Percentiles rank a stretch among this genome's conserved stretches.
These are phyloP conservation scores for Oxyria digyna DNA, from an alignment of 148 eudicot species.

Conservation along the genomic window DNA sequence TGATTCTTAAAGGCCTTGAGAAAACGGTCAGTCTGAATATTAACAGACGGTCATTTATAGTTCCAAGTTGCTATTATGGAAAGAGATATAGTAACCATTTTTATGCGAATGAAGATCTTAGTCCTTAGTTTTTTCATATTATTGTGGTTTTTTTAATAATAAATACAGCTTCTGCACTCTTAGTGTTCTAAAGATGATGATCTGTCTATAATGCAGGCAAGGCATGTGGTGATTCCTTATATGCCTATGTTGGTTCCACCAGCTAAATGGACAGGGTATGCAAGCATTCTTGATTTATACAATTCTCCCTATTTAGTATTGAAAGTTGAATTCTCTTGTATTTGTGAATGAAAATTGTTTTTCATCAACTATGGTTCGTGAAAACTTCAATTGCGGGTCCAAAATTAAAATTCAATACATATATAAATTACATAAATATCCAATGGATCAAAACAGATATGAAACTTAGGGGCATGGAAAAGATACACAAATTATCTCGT, in stretches of 20 bases:
- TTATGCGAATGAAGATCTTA: not conserved
- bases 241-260: constrained; percentile 99
- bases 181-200: not conserved
- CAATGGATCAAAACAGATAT: not conserved
- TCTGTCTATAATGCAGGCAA: constrained; percentile 47
- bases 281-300: not conserved
- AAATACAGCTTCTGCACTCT: not conserved
- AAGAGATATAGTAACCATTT: not conserved
- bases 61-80: not conserved
- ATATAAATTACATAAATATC: not conserved
- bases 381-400: not conserved
- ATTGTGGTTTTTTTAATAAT: not conserved
- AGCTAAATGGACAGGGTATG: constrained; percentile 85
- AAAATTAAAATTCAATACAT: not conserved
- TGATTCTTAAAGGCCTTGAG: constrained; percentile 72
- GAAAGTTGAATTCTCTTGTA: not conserved
- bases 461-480: not conserved
- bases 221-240: constrained; percentile 91
- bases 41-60: not conserved
- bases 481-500: not conserved
- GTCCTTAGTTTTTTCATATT: not conserved
- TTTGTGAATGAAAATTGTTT: not conserved
- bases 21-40: constrained; percentile 45
- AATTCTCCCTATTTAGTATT: not conserved
- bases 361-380: not conserved